Base-by-base conservation (phyloP, 2,329 filamentous ascomycete species). In the Tolypocladium inflatum region DNA sequence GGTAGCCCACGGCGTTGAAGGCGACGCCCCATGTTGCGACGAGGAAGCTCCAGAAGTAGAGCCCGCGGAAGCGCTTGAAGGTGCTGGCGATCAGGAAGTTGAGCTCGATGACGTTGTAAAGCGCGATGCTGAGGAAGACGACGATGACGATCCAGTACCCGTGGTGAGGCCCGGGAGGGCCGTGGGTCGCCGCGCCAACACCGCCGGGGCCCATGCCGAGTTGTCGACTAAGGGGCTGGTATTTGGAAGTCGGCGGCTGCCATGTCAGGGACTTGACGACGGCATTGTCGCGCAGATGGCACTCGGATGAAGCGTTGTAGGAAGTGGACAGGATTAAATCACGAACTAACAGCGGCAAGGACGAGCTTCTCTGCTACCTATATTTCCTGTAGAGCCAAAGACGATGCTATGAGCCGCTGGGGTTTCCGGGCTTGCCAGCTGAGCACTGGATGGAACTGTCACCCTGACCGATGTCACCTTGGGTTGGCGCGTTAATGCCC, bases 1-100 rank as follows among this genome's bases (percentile, higher is more conserved):
- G 62, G 59, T 79, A 80, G 1, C 79, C 80, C 1, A 77, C 60
- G 3, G 71, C 65, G 59, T 79, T 66, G 8, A 66, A 45, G 2
- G 63, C 61, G 51, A 71, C 61, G 15, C 69, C 70, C 57, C 60
- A 63, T 1, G 69, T 67, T 7, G 68, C 62, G 33, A 64, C 62
- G 21, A 69, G 43, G 55, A 70, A 63, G 60, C 68, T 70, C 67
- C 68, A 70, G 42, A 72, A 72, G 60, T 72, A 72, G 33, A 70
- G 62, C 11, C 69, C 67, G 3, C 50, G 50, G 21, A 63, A 65
- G 3, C 59, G 56, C 55, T 66, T 64, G 57, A 71, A 71, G 52
- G 67, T 66, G 55, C 58, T 50, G 21, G 65, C 55, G 56, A 70
- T 66, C 53, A 68, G 62, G 59, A 67, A 62, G 57, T 59, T 63